A percentile compares a stretch with the other conserved stretches of the same genome.
phyloP scores from a whole-genome alignment of 2,329 filamentous ascomycete genomes.

The Myotisia sp. region DNA sequence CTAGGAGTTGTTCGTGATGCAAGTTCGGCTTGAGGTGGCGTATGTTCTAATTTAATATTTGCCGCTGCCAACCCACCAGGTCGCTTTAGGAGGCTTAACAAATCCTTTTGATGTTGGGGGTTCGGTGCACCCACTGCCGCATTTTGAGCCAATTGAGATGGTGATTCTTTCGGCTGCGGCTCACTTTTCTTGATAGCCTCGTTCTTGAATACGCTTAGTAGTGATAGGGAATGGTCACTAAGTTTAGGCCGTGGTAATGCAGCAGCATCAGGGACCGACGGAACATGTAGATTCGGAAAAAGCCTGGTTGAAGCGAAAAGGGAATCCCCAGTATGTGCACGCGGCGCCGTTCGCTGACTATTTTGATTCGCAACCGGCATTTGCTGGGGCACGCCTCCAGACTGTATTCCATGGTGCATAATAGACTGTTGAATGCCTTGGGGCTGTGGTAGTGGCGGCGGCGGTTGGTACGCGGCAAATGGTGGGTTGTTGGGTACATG shows the following conservation, averaged over 20 bases:
- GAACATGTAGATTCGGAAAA: conserved; percentile 15
- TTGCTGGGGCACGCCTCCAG: too few relatives aligned
- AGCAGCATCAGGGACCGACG: conserved; percentile 40
- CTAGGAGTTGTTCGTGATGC: conserved; percentile 23
- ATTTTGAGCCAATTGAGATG: conserved; percentile 11
- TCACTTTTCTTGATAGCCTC: conserved; percentile 18
- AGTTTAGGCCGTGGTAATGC: conserved; percentile 45
- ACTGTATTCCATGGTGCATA: background rate
- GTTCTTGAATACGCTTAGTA: conserved; percentile 45
- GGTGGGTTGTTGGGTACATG: conserved; percentile 1
- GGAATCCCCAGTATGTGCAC: conserved; percentile 34
- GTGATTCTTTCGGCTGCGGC: conserved; percentile 12
- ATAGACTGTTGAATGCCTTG: background rate
- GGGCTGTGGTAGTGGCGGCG: background rate
- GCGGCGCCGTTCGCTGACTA: too few relatives aligned
- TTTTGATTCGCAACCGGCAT: conserved; percentile 7
- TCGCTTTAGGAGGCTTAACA: conserved; percentile 20
- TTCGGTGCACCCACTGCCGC: conserved; percentile 14
- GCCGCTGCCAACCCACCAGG: background rate
- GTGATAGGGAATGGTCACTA: conserved; percentile 41
- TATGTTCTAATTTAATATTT: background rate
- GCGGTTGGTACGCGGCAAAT: conserved; percentile 1
- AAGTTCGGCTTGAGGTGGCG: conserved; percentile 30
- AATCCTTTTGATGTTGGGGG: conserved; percentile 26
- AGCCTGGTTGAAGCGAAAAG: conserved; percentile 29